A percentile compares a stretch with the other conserved stretches of the same genome.
Evolutionary conservation across 345 rosid genomes (phyloP).

Genomic region (Brassica carinata): DNA sequence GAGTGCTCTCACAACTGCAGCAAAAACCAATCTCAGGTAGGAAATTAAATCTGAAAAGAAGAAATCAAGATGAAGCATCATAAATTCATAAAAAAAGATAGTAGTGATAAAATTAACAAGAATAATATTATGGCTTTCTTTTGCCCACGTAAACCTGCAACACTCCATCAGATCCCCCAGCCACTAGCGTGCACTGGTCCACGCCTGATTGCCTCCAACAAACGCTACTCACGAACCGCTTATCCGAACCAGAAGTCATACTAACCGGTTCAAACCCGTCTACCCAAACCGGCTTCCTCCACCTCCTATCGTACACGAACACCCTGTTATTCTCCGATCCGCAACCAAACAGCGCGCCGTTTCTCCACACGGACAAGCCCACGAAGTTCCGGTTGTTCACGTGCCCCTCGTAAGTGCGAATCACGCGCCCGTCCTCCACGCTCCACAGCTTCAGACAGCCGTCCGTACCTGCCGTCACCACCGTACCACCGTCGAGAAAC

Average conservation of each 20-base stretch:
- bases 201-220: slow-evolving; percentile 78
- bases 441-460: slow-evolving; percentile 80
- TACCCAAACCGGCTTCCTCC: slow-evolving; percentile 84
- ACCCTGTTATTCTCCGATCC: slow-evolving; percentile 86
- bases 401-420: slow-evolving; percentile 77
- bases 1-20: slow-evolving; percentile 24
- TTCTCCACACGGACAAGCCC: slow-evolving; percentile 80
- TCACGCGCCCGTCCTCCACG: slow-evolving; percentile 31
- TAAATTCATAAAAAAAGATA: neutral
- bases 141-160: slow-evolving; percentile 67
- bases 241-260: slow-evolving; percentile 16
- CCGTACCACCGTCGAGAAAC: slow-evolving; percentile 47
- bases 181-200: slow-evolving; percentile 66
- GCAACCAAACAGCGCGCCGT: slow-evolving; percentile 73
- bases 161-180: slow-evolving; percentile 86
- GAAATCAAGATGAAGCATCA: slow-evolving; percentile 12
- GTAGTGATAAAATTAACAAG: slow-evolving; percentile 19
- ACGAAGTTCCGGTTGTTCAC: slow-evolving; percentile 73
- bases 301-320: slow-evolving; percentile 76
- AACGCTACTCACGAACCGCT: slow-evolving; percentile 75
- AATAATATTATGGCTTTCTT: slow-evolving; percentile 44
- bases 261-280: slow-evolving; percentile 56
- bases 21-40: slow-evolving; percentile 24
- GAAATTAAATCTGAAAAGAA: neutral
- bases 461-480: slow-evolving; percentile 68